Evolutionary conservation across 352 stramenopile species (phyloP).

Genomic region (Phytophthora tentaculata): DNA sequence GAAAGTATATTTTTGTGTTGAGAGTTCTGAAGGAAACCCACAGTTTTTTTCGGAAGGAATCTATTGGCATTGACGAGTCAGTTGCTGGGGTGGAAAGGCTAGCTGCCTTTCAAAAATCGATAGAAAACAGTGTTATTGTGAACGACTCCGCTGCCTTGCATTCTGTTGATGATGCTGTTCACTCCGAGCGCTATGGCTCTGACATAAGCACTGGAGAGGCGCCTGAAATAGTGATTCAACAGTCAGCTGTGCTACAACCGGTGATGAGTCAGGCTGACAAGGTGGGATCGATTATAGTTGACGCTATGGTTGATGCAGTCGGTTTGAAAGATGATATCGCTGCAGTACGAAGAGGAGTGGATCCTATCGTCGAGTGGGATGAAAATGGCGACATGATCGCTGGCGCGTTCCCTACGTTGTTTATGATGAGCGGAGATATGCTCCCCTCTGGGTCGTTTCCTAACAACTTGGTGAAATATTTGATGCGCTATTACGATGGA

Average conservation of each 20-base stretch:
- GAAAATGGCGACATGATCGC: not conserved
- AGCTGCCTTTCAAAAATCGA: not conserved
- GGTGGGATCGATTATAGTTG: not conserved
- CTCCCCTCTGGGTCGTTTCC: conserved; percentile 1
- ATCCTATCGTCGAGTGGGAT: not conserved
- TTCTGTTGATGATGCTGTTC: not conserved
- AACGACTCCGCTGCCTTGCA: not conserved
- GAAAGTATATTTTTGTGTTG: not conserved
- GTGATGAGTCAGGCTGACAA: not conserved
- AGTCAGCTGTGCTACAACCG: not conserved
- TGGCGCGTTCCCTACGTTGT: not conserved
- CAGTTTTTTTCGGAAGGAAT: not conserved
- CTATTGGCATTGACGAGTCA: not conserved
- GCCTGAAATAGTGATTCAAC: not conserved
- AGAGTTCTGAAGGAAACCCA: not conserved
- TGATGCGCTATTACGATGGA: not conserved
- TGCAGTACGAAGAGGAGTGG: not conserved
- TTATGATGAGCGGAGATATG: not conserved
- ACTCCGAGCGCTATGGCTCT: not conserved
- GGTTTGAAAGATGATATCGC: not conserved
- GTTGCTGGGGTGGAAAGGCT: not conserved
- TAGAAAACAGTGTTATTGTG: not conserved
- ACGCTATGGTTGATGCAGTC: not conserved
- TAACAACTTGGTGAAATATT: not conserved
- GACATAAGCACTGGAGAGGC: not conserved